Percentiles rank a stretch among this genome's conserved stretches.
These are phyloP conservation scores for Jamesozyma rosinii DNA, from an alignment of 805 yeast genomes.

Conservation along the genomic window DNA sequence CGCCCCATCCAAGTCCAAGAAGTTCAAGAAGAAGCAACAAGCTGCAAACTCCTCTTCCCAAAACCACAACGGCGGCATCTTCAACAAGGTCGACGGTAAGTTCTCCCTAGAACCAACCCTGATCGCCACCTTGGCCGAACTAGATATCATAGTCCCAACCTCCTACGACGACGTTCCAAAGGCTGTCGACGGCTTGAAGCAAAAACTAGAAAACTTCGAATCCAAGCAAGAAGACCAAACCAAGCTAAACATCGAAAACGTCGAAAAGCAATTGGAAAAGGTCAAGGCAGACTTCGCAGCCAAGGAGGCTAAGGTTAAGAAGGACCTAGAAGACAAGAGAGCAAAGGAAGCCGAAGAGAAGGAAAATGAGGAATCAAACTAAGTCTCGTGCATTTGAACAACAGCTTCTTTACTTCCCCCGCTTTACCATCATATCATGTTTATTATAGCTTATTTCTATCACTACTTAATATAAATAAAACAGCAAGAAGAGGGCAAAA, in stretches of 20 bases:
- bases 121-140: conserved; percentile 64
- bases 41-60: neutral
- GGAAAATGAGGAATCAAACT: neutral
- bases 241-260: conserved; percentile 61
- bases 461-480: too few relatives aligned
- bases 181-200: conserved; percentile 58
- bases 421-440: too few relatives aligned
- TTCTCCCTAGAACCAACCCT: conserved; percentile 74
- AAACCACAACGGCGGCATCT: conserved; percentile 5
- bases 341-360: conserved; percentile 23
- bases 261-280: conserved; percentile 67
- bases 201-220: conserved; percentile 59
- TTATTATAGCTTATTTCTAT: neutral
- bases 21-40: conserved; percentile 40
- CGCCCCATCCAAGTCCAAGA: conserved; percentile 43
- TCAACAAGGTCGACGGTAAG: conserved; percentile 29
- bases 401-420: neutral
- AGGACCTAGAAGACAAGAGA: conserved; percentile 28
- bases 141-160: conserved; percentile 72
- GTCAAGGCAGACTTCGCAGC: conserved; percentile 46
- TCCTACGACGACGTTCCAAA: conserved; percentile 59
- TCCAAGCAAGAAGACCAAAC: conserved; percentile 75
- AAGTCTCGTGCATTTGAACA: neutral
- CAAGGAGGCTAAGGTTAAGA: conserved; percentile 34
- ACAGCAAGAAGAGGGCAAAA: neutral